Evolutionary conservation across 345 rosid species (phyloP), one percentile per base, ranked within the genome.

Genomic region (Populus deltoides): DNA sequence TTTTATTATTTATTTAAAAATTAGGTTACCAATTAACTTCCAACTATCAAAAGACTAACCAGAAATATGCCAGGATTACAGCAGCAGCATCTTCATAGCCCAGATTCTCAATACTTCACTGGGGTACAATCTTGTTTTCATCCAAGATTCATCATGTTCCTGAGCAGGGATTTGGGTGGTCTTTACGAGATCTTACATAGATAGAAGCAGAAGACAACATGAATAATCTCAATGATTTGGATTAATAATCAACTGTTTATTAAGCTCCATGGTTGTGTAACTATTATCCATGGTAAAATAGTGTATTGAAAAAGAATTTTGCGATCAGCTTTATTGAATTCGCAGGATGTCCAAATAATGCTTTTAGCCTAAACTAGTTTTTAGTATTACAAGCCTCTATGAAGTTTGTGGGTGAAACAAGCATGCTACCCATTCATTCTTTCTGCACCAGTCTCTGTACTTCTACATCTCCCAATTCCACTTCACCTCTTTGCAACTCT

Each of bases 391-490:
- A 71, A 63, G 33, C 59, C 57, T 7, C 41, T 0, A 9, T 17
- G 22, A 33, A 63, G 68, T 29, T 39, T 55, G n/a, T 57, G 53
- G 79, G 45, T 62, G 11, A 55, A 27, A 36, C 33, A 76, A 53
- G 41, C 12, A 43, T 4, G 31, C 68, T 4, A 39, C 8, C 16
- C 9, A 12, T 6, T 74, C 59, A 68, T 27, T 73, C 74, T 55
- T 73, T 73, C 45, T 73, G 81, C 66, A 68, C 73, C 13, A 79
- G 25, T 11, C 77, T 49, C 43, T 47, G 51, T 0, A 47, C 51
- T 47, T 66, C 81, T 18, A 51, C 68, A 43, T 79, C 78, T 39
- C 62, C 78, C 77, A 74, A 25, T 79, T 79, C 81, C 16, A 79
- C 49, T 24, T 68, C 81, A 68, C 74, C 73, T 8, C 49, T 66